Conservation (phyloP, 257 asterid species). For the Coffea eugenioides region DNA sequence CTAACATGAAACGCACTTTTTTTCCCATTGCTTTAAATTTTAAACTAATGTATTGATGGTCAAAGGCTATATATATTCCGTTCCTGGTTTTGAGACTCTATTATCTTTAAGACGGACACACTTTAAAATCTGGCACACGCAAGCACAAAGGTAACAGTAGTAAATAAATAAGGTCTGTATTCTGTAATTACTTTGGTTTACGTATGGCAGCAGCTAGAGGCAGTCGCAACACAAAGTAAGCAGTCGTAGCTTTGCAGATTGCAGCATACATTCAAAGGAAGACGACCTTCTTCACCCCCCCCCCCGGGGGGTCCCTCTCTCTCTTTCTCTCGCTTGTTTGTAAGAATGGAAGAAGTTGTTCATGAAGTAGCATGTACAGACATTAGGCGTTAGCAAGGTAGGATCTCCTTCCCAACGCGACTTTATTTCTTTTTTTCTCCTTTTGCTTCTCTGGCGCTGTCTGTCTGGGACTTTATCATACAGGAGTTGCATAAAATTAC, state of each 20-base stretch:
- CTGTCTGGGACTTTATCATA: constrained; percentile 4
- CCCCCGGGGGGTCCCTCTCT: too few species aligned
- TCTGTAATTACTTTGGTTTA: not conserved
- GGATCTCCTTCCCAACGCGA: not conserved
- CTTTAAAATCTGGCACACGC: not conserved
- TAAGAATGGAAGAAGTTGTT: not conserved
- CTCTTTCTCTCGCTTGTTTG: too few species aligned
- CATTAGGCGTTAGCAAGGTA: not conserved
- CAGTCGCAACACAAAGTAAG: not conserved
- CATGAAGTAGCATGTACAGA: not conserved
- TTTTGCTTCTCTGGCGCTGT: constrained; percentile 19
- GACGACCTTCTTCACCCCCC: too few species aligned
- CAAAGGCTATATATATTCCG: not conserved
- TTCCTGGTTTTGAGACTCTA: not conserved
- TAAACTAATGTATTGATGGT: not conserved
- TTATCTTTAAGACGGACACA: not conserved
- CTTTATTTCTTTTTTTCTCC: constrained; percentile 21
- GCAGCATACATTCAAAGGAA: constrained; percentile 5
- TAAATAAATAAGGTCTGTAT: not conserved
- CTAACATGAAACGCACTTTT: too few species aligned
- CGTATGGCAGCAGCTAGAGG: not conserved
- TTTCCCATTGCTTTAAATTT: not conserved
- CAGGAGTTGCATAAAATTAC: not conserved
- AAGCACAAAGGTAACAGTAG: not conserved
- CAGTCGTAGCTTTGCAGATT: not conserved